A percentile compares a stretch with the other conserved stretches of the same genome.
Conservation (phyloP, 2,329 filamentous ascomycete species). For the Aspergillus novofumigatus region DNA sequence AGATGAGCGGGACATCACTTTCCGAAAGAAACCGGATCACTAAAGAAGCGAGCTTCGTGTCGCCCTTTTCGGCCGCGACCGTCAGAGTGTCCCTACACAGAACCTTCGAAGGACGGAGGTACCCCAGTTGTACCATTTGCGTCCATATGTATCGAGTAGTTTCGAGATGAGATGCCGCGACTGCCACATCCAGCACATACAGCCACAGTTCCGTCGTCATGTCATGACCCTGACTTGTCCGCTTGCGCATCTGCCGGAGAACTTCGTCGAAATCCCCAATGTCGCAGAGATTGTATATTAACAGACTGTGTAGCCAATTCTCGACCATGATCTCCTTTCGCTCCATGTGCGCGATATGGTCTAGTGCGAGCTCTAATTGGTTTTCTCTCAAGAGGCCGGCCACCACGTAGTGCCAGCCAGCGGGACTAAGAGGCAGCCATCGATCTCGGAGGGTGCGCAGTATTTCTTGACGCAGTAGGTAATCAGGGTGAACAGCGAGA, state of each 20-base stretch:
- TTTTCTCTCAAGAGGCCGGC: constrained; percentile 74
- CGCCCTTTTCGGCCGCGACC: constrained; percentile 64
- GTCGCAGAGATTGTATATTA: constrained; percentile 69
- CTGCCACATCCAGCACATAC: constrained; percentile 72
- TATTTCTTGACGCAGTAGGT: constrained; percentile 67
- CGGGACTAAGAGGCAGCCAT: constrained; percentile 63
- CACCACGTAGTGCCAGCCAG: constrained; percentile 63
- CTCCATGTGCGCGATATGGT: constrained; percentile 64
- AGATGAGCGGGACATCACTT: constrained; percentile 52
- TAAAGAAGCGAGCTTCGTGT: constrained; percentile 65
- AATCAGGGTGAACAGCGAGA: constrained; percentile 80
- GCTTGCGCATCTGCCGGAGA: constrained; percentile 61
- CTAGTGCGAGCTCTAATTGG: constrained; percentile 75
- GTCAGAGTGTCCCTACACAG: constrained; percentile 66
- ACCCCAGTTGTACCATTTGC: constrained; percentile 54
- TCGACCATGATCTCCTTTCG: constrained; percentile 53
- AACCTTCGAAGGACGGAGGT: constrained; percentile 60
- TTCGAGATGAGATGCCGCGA: constrained; percentile 57
- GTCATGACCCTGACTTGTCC: constrained; percentile 44
- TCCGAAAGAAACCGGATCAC: constrained; percentile 64
- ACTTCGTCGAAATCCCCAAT: constrained; percentile 74
- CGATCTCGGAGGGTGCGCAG: constrained; percentile 60
- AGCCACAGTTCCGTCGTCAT: constrained; percentile 61
- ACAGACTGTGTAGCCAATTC: constrained; percentile 73
- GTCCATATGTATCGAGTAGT: constrained; percentile 70